These are phyloP conservation scores for Piper betle DNA, from an alignment of 164 flowering plant species.

Conservation along the genomic window DNA sequence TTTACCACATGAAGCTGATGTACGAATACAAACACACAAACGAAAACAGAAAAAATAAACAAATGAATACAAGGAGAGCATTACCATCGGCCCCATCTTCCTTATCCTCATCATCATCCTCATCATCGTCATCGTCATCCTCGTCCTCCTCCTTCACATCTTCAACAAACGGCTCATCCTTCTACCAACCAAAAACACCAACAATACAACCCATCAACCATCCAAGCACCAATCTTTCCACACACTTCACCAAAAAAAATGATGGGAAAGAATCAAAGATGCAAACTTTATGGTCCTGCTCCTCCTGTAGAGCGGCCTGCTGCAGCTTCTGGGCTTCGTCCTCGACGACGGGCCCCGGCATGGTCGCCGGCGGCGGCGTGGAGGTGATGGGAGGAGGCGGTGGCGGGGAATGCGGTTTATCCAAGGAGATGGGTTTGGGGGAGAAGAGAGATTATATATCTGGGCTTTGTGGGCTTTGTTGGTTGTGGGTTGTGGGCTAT, in stretches of 20 bases:
- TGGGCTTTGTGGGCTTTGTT: too few relatives aligned
- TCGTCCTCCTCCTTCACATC: constrained; percentile 50
- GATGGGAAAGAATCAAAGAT: not conserved
- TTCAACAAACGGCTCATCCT: constrained; percentile 35
- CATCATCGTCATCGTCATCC: constrained; percentile 31
- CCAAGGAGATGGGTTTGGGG: too few relatives aligned
- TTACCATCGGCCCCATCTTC: constrained; percentile 42
- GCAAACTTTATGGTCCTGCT: constrained; percentile 8
- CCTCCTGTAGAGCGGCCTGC: constrained; percentile 13
- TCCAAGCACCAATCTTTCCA: too few relatives aligned
- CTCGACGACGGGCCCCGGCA: constrained; percentile 37
- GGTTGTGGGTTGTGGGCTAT: too few relatives aligned
- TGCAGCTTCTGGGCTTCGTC: constrained; percentile 18
- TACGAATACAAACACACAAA: not conserved
- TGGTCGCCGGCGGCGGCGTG: constrained; percentile 3
- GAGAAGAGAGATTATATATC: too few relatives aligned
- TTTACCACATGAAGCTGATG: not conserved
- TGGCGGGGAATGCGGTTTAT: not conserved
- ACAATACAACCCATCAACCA: not conserved
- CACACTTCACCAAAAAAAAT: not conserved
- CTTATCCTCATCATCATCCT: constrained; percentile 52
- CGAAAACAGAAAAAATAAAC: not conserved
- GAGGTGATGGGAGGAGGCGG: not conserved
- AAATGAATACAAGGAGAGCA: not conserved
- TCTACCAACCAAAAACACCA: constrained; percentile 1